Evolutionary conservation across 2,329 filamentous ascomycete genomes (phyloP), one percentile per base, ranked within the genome.

Genomic region (Aspergillus intermedius): DNA sequence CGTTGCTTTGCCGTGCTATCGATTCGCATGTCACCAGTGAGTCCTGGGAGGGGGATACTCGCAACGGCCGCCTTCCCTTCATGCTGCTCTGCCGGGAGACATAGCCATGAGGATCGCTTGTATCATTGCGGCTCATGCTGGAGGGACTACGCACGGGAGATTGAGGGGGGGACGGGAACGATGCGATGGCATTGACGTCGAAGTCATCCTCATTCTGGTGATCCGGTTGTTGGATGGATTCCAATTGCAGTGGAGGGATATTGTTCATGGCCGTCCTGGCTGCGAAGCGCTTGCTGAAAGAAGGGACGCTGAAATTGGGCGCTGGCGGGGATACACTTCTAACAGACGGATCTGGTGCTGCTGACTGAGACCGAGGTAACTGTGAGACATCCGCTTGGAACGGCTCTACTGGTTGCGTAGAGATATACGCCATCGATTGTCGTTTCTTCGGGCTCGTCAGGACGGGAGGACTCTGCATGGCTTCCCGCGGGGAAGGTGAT

Each of bases 281-380:
- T 3, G 59, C 56, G 37, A 68, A 70, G 49, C 67, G 64, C 56
- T 62, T 67, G 59, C 67, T 72, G 47, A 71, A 70, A 1, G 62
- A 63, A 3, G 69, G 69, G 13, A 72, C 63, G 48, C 70, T 72
- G 44, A 72, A 71, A 47, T 72, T 72, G 3, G 68, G 69, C 3
- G 68, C 61, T 21, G 66, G 60, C 3, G 66, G 63, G 0, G 68
- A 66, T n/a, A 60, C 49, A 45, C 63, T 60, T 42, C 63, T 61
- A 23, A 55, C 42, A 6, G 60, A 45, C 7, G 55, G 45, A 13
- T 66, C 63, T 4, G 60, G 59, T 5, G 60, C 44, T 17, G 50
- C 56, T 13, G 64, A 55, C 28, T 59, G 58, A 23, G 57, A 52
- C 17, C 53, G 50, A 28, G 52, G 50, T 21, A 49, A 41, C 5